A percentile compares a stretch with the other conserved stretches of the same genome.
Evolutionary conservation across 208 protist species (phyloP).

Genomic region (Leishmania turanica): DNA sequence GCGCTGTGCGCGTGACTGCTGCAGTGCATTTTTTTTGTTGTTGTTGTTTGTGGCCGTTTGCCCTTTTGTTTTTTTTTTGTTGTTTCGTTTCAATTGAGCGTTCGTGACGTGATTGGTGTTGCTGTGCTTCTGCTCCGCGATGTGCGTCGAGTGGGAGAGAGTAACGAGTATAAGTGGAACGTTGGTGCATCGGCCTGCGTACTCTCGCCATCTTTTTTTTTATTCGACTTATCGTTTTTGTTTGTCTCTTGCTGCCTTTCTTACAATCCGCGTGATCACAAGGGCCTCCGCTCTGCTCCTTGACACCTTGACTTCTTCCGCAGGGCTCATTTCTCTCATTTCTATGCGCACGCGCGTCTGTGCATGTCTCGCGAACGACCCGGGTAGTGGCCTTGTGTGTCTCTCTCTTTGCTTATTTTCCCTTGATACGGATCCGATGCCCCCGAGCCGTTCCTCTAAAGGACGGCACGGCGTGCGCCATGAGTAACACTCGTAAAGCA

Average conservation of each 20-base stretch:
- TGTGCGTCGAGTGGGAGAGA: not conserved
- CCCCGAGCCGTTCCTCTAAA: not conserved
- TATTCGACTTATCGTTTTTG: not conserved
- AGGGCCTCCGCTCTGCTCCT: not conserved
- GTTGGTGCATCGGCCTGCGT: not conserved
- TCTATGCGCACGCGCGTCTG: not conserved
- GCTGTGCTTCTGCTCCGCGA: not conserved
- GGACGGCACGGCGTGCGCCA: not conserved
- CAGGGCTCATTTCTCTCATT: not conserved
- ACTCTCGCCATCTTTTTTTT: not conserved
- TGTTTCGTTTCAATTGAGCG: not conserved
- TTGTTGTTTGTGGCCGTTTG: not conserved
- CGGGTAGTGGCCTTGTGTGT: not conserved
- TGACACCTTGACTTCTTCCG: not conserved
- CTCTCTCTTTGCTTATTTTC: not conserved
- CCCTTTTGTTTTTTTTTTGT: not conserved
- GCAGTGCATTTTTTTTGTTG: not conserved
- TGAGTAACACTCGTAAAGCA: not conserved
- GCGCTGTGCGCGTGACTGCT: not conserved
- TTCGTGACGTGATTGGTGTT: slow-evolving; percentile 5
- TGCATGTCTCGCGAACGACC: not conserved
- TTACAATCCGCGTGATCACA: not conserved
- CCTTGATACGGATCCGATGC: not conserved
- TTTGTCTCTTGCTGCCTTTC: not conserved
- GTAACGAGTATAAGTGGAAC: not conserved